phyloP scores from a whole-genome alignment of 306 rosid species.

The Acacia acuminata region DNA sequence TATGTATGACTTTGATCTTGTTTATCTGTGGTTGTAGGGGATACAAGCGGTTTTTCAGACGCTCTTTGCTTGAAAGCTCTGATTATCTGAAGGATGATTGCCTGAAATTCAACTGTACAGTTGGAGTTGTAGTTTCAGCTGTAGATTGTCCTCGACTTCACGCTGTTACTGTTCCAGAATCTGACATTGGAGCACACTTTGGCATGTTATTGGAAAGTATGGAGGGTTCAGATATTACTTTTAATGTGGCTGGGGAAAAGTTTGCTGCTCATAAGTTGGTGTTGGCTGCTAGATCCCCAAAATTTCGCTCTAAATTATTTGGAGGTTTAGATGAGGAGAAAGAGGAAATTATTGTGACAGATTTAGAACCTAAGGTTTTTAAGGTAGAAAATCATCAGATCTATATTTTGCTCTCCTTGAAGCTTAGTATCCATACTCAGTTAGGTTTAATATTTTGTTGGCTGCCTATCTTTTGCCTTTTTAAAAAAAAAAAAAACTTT shows the following conservation, averaged over 20 bases:
- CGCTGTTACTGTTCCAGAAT: conserved; percentile 59
- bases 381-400: conserved; percentile 44
- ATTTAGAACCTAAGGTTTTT: conserved; percentile 65
- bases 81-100: conserved; percentile 66
- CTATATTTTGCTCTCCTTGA: neutral
- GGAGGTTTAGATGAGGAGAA: conserved; percentile 42
- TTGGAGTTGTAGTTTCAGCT: conserved; percentile 74
- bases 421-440: neutral
- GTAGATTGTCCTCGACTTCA: conserved; percentile 55
- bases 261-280: conserved; percentile 66
- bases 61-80: conserved; percentile 57
- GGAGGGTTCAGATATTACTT: conserved; percentile 66
- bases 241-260: conserved; percentile 56
- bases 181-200: conserved; percentile 62
- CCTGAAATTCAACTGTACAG: conserved; percentile 71
- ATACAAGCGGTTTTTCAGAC: conserved; percentile 64
- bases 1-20: neutral
- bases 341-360: conserved; percentile 45
- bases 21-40: conserved; percentile 46
- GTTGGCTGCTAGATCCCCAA: conserved; percentile 67
- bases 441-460: conserved; percentile 6
- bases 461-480: neutral
- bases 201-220: conserved; percentile 55
- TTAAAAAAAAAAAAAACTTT: too few relatives aligned
- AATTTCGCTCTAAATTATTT: conserved; percentile 43